Evolutionary conservation across 352 stramenopile species (phyloP), one percentile per base, ranked within the genome.

Genomic region (Phytophthora multivora): DNA sequence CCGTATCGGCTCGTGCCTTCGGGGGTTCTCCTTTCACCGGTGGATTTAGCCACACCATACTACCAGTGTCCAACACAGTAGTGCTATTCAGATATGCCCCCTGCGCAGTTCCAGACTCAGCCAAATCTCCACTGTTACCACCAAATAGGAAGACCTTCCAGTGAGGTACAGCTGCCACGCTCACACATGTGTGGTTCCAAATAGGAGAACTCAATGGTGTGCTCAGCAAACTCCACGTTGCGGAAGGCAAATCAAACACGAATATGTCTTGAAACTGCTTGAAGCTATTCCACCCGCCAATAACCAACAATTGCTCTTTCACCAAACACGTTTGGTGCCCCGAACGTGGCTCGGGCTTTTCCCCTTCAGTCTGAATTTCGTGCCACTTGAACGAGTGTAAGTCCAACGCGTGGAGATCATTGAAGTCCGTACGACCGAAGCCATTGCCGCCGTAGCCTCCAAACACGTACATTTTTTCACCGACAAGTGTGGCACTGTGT

Each of bases 121-220:
- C 79, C 3, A 98, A 68, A 65, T 98, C 92, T 10, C 96, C 96
- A 40, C 89, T 98, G 70, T 98, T 98, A 31, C 97, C 97, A 48
- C 97, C 97, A 74, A 99, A 99, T 51, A 98, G 83, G 61, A 99
- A 99, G 2, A 99, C 80, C 67, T 99, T 98, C 95, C 95, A 98
- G 72, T 98, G 73, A 3, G 97, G 97, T n/a, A 99, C 96, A 26
- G 97, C 96, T 16, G 85, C 83, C 8, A 99, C 94, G 36, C 86
- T 92, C 10, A 98, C 86, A 33, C 95, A 97, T 15, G 94, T 88
- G 75, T 98, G 96, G 65, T 98, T 98, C 96, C 97, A 99, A 26
- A 87, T 96, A 4, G 89, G 89, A 11, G 80, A 74, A 15, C 71
- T 74, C 19, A 93, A 51, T 16, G 72, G 69, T 35, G 81, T 75